Percentiles rank a stretch among this genome's conserved stretches.
phyloP scores from a whole-genome alignment of 768 basidiomycete genomes.

The Pleurotus citrinopileatus region DNA sequence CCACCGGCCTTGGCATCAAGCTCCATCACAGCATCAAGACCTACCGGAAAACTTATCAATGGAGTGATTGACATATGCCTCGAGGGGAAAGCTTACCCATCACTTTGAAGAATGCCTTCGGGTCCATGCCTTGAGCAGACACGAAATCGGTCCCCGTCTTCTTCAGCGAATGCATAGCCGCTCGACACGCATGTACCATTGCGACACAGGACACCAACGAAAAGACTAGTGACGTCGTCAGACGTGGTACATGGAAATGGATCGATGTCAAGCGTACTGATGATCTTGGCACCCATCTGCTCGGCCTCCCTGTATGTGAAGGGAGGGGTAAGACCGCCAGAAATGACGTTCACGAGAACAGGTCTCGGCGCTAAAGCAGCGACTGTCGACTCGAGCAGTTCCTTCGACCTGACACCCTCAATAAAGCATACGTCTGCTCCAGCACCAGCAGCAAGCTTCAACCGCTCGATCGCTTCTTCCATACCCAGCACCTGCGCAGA shows the following conservation, averaged over 20 bases:
- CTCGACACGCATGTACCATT: slow-evolving; percentile 44
- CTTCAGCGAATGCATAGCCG: slow-evolving; percentile 45
- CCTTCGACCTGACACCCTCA: slow-evolving; percentile 46
- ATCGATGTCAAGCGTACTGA: slow-evolving; percentile 18
- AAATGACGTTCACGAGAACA: slow-evolving; percentile 46
- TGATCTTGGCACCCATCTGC: slow-evolving; percentile 44
- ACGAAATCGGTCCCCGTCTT: slow-evolving; percentile 45
- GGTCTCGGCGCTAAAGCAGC: slow-evolving; percentile 24
- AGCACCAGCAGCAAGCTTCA: slow-evolving; percentile 40
- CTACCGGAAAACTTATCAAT: background rate
- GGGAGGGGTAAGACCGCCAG: slow-evolving; percentile 48
- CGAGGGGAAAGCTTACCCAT: slow-evolving; percentile 31
- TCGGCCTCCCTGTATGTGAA: slow-evolving; percentile 47
- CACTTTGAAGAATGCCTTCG: slow-evolving; percentile 48
- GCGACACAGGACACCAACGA: slow-evolving; percentile 47
- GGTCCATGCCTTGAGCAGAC: slow-evolving; percentile 40
- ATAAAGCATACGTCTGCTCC: slow-evolving; percentile 51
- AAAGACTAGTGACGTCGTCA: slow-evolving; percentile 32
- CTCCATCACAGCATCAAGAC: slow-evolving; percentile 10
- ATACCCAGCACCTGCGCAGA: slow-evolving; percentile 48
- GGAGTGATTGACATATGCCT: background rate
- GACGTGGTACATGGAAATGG: background rate
- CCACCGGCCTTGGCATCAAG: slow-evolving; percentile 14
- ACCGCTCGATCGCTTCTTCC: slow-evolving; percentile 45
- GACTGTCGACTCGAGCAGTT: slow-evolving; percentile 39